Evolutionary conservation across 768 basidiomycete genomes (phyloP).

Genomic region (Tulasnella sp.): DNA sequence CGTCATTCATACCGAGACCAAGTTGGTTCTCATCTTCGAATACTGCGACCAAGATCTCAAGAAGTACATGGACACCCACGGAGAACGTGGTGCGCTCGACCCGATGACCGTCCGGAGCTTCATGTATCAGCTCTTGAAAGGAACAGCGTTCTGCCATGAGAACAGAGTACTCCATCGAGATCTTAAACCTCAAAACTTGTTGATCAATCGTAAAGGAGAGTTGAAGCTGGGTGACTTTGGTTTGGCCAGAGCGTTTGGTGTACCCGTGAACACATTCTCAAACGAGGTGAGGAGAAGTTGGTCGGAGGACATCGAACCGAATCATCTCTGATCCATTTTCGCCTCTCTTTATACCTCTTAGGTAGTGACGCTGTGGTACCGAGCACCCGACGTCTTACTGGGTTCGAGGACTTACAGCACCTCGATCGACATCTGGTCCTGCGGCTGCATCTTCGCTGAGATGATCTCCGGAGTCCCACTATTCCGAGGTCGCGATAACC

Average conservation of each 20-base stretch:
- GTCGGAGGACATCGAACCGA: not conserved
- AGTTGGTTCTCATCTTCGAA: slow-evolving; percentile 97
- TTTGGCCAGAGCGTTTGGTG: slow-evolving; percentile 93
- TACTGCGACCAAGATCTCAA: slow-evolving; percentile 98
- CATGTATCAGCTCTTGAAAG: slow-evolving; percentile 96
- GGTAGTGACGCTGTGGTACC: slow-evolving; percentile 99
- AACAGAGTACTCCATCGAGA: slow-evolving; percentile 97
- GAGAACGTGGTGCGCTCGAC: slow-evolving; percentile 91
- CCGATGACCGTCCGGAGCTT: slow-evolving; percentile 82
- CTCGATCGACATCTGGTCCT: slow-evolving; percentile 98
- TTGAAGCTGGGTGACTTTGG: slow-evolving; percentile 98
- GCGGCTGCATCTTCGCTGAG: slow-evolving; percentile 98
- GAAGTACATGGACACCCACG: slow-evolving; percentile 98
- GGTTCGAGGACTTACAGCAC: slow-evolving; percentile 97
- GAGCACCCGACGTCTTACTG: slow-evolving; percentile 94
- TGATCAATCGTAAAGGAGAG: slow-evolving; percentile 96
- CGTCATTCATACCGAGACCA: slow-evolving; percentile 97
- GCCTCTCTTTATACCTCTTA: slow-evolving; percentile 33
- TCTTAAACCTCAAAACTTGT: slow-evolving; percentile 95
- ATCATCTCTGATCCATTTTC: not conserved
- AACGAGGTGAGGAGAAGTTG: slow-evolving; percentile 62
- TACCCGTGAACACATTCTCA: slow-evolving; percentile 97
- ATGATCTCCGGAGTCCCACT: slow-evolving; percentile 98
- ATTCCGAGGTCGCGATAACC: slow-evolving; percentile 94
- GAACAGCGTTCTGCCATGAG: slow-evolving; percentile 97